Conservation (phyloP, 176 grass and related monocot species). For the Aegilops longissima region DNA sequence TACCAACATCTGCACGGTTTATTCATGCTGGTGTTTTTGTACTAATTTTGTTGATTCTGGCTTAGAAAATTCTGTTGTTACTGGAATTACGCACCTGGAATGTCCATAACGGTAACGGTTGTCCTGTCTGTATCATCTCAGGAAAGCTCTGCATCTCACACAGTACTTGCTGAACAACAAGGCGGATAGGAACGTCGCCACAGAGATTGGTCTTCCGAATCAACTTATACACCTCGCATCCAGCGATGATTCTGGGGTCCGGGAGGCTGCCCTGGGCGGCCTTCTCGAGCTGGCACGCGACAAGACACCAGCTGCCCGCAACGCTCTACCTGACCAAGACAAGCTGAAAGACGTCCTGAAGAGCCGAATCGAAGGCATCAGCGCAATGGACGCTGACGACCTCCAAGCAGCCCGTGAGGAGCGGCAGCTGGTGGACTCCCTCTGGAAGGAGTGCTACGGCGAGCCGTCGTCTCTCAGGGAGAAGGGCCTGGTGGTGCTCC, state of each 20-base stretch:
- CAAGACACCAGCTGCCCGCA: neutral
- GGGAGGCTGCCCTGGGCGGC: conserved; percentile 59
- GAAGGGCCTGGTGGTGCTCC: conserved; percentile 82
- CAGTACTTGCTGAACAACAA: conserved; percentile 53
- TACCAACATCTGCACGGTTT: neutral
- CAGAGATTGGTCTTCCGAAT: conserved; percentile 64
- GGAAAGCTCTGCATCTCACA: conserved; percentile 87
- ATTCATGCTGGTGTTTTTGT: neutral
- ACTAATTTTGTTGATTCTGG: neutral
- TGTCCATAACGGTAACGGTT: neutral
- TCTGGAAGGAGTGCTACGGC: conserved; percentile 81
- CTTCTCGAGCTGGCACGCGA: conserved; percentile 72
- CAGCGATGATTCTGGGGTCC: conserved; percentile 62
- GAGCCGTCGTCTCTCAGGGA: conserved; percentile 69
- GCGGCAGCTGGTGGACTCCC: conserved; percentile 77
- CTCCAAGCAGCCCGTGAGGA: conserved; percentile 75
- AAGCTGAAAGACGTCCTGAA: conserved; percentile 65
- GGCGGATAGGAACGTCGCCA: conserved; percentile 44
- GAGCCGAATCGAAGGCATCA: conserved; percentile 69
- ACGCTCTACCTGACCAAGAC: conserved; percentile 46
- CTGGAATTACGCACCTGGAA: neutral
- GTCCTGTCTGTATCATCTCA: conserved; percentile 27
- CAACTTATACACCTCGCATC: conserved; percentile 64
- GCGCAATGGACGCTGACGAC: conserved; percentile 53
- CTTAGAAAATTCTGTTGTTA: neutral